A percentile compares a stretch with the other conserved stretches of the same genome.
Evolutionary conservation across 352 stramenopile genomes (phyloP).

Genomic region (Phytophthora ramorum): DNA sequence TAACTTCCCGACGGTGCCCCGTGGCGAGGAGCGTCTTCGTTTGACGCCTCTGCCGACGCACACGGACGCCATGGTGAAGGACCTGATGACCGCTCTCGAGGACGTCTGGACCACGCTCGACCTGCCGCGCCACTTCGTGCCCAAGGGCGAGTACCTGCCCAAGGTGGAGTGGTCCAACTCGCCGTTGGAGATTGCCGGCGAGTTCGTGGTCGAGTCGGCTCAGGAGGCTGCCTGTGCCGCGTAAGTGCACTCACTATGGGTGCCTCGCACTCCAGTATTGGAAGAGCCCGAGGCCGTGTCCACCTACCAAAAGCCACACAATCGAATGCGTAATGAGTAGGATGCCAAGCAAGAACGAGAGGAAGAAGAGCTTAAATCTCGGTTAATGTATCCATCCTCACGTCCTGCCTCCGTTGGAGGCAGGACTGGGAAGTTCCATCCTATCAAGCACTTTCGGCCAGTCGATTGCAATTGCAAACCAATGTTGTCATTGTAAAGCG

Average conservation of each 20-base stretch:
- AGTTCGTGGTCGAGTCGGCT: slow-evolving; percentile 49
- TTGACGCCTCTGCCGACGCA: slow-evolving; percentile 90
- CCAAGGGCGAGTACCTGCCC: slow-evolving; percentile 74
- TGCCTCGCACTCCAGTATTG: slow-evolving; percentile 21
- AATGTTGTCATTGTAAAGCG: too few species aligned
- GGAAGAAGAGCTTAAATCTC: slow-evolving; percentile 33
- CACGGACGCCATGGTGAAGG: slow-evolving; percentile 88
- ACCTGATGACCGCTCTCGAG: slow-evolving; percentile 83
- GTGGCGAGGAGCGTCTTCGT: slow-evolving; percentile 90
- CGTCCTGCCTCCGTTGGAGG: slow-evolving; percentile 9
- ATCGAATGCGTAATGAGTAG: slow-evolving; percentile 31
- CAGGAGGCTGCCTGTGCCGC: slow-evolving; percentile 41
- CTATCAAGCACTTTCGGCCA: slow-evolving; percentile 1
- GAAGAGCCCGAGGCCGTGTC: slow-evolving; percentile 22
- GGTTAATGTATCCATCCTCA: slow-evolving; percentile 33
- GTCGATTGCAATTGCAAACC: too few species aligned
- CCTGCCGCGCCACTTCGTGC: slow-evolving; percentile 69
- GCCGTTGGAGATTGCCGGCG: slow-evolving; percentile 46
- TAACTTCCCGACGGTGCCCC: slow-evolving; percentile 92
- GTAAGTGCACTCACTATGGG: slow-evolving; percentile 22
- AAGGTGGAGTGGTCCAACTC: slow-evolving; percentile 85
- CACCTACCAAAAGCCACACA: slow-evolving; percentile 22
- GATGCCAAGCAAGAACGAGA: slow-evolving; percentile 28
- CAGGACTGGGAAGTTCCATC: slow-evolving; percentile 31
- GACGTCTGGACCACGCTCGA: slow-evolving; percentile 90